phyloP scores from a whole-genome alignment of 2,329 filamentous ascomycete genomes.

The Fusarium napiforme region DNA sequence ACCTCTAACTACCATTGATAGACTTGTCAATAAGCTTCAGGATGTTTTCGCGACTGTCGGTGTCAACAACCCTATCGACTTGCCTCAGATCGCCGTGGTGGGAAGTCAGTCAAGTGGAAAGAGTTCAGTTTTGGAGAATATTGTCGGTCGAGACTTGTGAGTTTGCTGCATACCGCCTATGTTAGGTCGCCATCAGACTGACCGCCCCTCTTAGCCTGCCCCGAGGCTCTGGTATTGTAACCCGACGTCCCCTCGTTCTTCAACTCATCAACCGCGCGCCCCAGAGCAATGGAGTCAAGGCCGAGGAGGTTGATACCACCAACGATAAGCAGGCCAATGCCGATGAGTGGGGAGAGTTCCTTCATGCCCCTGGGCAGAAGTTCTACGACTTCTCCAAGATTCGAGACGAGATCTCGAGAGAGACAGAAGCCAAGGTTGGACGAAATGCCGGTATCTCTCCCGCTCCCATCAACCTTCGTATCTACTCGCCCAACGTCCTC shows the following conservation, averaged over 20 bases:
- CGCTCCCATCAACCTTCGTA: constrained; percentile 95
- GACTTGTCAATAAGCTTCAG: constrained; percentile 97
- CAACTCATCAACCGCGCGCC: constrained; percentile 94
- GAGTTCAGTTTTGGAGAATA: constrained; percentile 98
- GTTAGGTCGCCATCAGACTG: constrained; percentile 15
- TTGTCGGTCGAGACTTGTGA: constrained; percentile 98
- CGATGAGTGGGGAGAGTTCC: constrained; percentile 98
- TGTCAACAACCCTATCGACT: constrained; percentile 98
- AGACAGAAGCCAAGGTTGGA: constrained; percentile 96
- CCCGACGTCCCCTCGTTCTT: constrained; percentile 92
- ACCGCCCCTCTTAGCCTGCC: constrained; percentile 73
- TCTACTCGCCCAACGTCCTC: constrained; percentile 98
- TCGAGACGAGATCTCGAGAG: constrained; percentile 94
- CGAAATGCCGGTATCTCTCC: constrained; percentile 97
- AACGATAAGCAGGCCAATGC: constrained; percentile 88
- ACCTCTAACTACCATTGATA: constrained; percentile 48
- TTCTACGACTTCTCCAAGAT: constrained; percentile 99
- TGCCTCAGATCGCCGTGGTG: constrained; percentile 97
- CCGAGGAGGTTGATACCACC: constrained; percentile 71
- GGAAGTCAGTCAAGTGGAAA: constrained; percentile 99
- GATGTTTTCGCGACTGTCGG: constrained; percentile 99
- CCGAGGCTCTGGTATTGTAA: constrained; percentile 97
- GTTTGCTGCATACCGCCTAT: constrained; percentile 51
- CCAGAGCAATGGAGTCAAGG: constrained; percentile 78
- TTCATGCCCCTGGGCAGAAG: constrained; percentile 97